A percentile compares a stretch with the other conserved stretches of the same genome.
Conservation (phyloP, 83 land plant genomes). For the Picea abies region DNA sequence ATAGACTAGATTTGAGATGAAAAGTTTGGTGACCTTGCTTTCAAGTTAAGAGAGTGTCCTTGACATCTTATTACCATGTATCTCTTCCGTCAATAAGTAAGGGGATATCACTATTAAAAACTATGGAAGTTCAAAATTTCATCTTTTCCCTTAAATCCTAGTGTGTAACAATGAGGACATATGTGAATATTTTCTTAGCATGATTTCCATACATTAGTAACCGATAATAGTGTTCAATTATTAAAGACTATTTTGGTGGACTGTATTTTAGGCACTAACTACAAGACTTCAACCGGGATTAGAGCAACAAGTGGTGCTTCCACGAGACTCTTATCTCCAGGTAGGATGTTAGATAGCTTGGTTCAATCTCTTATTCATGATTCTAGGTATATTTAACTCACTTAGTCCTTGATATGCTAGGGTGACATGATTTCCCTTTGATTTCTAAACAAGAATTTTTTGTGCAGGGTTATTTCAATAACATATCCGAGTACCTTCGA, state of each 20-base stretch:
- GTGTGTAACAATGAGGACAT: background rate
- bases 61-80: too few relatives aligned
- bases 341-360: slow-evolving; percentile 29
- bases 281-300: slow-evolving; percentile 86
- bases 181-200: background rate
- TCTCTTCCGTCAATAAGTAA: too few relatives aligned
- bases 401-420: background rate
- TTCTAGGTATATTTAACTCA: background rate
- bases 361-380: background rate
- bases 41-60: too few relatives aligned
- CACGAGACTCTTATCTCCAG: slow-evolving; percentile 96
- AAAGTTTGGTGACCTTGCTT: too few relatives aligned
- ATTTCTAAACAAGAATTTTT: background rate
- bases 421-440: background rate
- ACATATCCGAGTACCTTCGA: slow-evolving; percentile 78
- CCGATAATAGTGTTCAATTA: background rate
- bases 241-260: background rate
- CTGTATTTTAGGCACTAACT: slow-evolving; percentile 54
- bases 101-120: too few relatives aligned
- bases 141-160: background rate
- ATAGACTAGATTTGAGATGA: too few relatives aligned
- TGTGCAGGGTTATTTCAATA: slow-evolving; percentile 84
- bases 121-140: background rate
- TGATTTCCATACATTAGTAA: background rate
- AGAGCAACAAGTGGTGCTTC: slow-evolving; percentile 91